Conservation (phyloP, 352 stramenopile genomes). For the Albugo candida region DNA sequence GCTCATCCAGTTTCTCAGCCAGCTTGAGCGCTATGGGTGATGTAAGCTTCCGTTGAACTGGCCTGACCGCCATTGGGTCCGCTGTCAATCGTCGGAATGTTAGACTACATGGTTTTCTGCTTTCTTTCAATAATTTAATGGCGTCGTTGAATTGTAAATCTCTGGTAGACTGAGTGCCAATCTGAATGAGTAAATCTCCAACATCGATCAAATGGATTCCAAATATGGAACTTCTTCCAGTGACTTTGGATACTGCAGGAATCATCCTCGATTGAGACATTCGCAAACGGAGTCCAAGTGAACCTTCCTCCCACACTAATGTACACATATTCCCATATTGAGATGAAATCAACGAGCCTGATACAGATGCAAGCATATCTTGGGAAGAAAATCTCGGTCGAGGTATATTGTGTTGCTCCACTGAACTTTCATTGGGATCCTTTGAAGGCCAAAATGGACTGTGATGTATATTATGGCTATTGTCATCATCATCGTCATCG, state of each 20-base stretch:
- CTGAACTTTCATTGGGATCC: not conserved
- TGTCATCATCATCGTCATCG: constrained; percentile 16
- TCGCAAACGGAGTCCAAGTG: constrained; percentile 49
- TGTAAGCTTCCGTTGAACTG: constrained; percentile 48
- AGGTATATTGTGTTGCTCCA: constrained; percentile 1
- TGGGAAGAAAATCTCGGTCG: constrained; percentile 44
- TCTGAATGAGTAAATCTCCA: constrained; percentile 55
- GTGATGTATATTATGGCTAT: constrained; percentile 12
- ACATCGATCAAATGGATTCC: constrained; percentile 74
- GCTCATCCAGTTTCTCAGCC: constrained; percentile 54
- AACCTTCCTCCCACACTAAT: constrained; percentile 62
- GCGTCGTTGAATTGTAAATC: constrained; percentile 75
- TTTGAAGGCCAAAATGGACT: not conserved
- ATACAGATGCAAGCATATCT: constrained; percentile 50
- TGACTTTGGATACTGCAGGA: constrained; percentile 69
- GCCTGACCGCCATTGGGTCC: constrained; percentile 61
- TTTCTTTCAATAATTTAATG: constrained; percentile 69
- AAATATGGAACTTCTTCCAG: constrained; percentile 64
- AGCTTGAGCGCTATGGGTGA: constrained; percentile 51
- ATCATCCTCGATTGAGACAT: constrained; percentile 69
- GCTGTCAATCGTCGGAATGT: constrained; percentile 47
- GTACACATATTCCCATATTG: constrained; percentile 42
- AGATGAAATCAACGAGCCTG: constrained; percentile 19
- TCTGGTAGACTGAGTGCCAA: constrained; percentile 36
- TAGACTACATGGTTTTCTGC: constrained; percentile 49